Evolutionary conservation across 78 protist species (phyloP).

Genomic region (Pelomyxa schiedti): DNA sequence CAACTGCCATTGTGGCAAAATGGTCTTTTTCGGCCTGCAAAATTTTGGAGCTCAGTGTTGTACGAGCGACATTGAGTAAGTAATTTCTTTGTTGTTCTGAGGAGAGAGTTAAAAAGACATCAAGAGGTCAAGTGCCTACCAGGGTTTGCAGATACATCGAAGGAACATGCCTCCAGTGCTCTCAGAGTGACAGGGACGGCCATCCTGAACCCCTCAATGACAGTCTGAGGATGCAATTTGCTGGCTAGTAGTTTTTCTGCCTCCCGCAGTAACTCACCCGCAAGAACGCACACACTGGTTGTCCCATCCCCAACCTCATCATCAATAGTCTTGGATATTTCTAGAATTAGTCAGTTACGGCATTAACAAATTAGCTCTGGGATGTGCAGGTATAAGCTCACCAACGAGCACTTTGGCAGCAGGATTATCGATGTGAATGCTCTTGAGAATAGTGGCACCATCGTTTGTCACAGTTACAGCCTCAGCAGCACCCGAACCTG

Average conservation of each 20-base stretch:
- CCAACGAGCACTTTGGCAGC: slow-evolving; percentile 90
- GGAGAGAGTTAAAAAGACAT: not conserved
- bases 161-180: slow-evolving; percentile 57
- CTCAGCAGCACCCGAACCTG: slow-evolving; percentile 15
- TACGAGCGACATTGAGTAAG: slow-evolving; percentile 87
- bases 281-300: slow-evolving; percentile 88
- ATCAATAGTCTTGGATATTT: slow-evolving; percentile 90
- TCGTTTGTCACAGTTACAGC: slow-evolving; percentile 87
- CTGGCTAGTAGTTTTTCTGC: slow-evolving; percentile 86
- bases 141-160: slow-evolving; percentile 16
- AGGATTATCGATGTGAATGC: slow-evolving; percentile 84
- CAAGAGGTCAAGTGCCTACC: not conserved
- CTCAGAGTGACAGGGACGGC: slow-evolving; percentile 77
- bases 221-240: slow-evolving; percentile 91
- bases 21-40: slow-evolving; percentile 68
- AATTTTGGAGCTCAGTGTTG: slow-evolving; percentile 93
- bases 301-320: slow-evolving; percentile 99
- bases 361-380: not conserved
- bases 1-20: slow-evolving; percentile 89
- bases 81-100: slow-evolving; percentile 69
- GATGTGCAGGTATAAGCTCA: not conserved
- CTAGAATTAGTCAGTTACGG: no score
- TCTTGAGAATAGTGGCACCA: slow-evolving; percentile 98
- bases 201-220: slow-evolving; percentile 31
- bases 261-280: slow-evolving; percentile 95